Conservation (phyloP, 1,139 yeast genomes). For the Blastobotrys arbuscula region DNA sequence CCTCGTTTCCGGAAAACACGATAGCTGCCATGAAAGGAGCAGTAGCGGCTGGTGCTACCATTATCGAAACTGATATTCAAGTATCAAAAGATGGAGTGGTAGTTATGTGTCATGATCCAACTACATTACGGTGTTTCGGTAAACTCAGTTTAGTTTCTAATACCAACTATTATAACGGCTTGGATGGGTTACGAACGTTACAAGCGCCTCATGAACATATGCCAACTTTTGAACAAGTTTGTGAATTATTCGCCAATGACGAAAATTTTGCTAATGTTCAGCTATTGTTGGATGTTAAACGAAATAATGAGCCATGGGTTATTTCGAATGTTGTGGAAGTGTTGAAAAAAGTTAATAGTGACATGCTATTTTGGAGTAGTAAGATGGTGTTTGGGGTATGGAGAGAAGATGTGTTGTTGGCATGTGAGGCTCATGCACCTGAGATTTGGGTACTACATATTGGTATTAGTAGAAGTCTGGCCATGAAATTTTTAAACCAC, state of each 20-base stretch:
- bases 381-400: conserved; percentile 77
- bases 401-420: conserved; percentile 61
- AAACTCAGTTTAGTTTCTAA: conserved; percentile 34
- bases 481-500: conserved; percentile 33
- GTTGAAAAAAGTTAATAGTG: conserved; percentile 44
- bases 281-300: conserved; percentile 79
- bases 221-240: conserved; percentile 55
- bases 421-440: conserved; percentile 40
- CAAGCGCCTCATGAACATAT: conserved; percentile 51
- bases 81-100: conserved; percentile 65
- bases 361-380: conserved; percentile 59
- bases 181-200: conserved; percentile 51
- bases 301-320: conserved; percentile 57
- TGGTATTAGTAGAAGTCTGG: conserved; percentile 40
- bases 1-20: conserved; percentile 71
- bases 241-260: conserved; percentile 52
- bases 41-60: conserved; percentile 58
- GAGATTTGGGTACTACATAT: conserved; percentile 49
- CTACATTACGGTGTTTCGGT: conserved; percentile 57
- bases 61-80: conserved; percentile 83
- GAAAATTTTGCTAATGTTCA: conserved; percentile 35
- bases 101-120: conserved; percentile 70
- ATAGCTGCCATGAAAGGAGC: conserved; percentile 68
- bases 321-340: conserved; percentile 48
- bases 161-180: conserved; percentile 37